phyloP scores from a whole-genome alignment of 805 yeast genomes.

The Kluyveromyces lactis region DNA sequence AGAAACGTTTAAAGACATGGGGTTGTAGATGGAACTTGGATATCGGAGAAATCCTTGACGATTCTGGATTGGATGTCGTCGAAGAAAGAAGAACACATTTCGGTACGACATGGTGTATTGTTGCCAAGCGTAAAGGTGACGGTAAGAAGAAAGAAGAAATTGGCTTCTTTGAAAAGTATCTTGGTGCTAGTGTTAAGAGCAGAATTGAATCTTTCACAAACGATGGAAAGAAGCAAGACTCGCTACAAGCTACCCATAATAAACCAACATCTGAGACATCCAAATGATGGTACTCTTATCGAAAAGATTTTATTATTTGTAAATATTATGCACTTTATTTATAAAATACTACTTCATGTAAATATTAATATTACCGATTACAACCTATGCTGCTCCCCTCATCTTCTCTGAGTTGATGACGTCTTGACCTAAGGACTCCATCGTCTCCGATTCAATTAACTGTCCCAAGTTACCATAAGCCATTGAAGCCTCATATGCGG shows the following conservation, averaged over 20 bases:
- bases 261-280: no score
- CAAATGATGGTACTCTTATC: no score
- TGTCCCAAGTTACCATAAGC: conserved; percentile 64
- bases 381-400: conserved; percentile 43
- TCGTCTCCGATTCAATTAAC: conserved; percentile 61
- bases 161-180: conserved; percentile 43
- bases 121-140: conserved; percentile 70
- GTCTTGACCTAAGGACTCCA: conserved; percentile 66
- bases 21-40: conserved; percentile 98
- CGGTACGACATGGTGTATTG: conserved; percentile 86
- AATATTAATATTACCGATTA: neutral
- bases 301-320: no score
- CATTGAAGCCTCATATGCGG: conserved; percentile 86
- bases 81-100: conserved; percentile 75
- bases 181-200: conserved; percentile 30
- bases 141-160: conserved; percentile 37
- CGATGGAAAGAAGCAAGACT: neutral
- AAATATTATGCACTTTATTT: conserved; percentile 6
- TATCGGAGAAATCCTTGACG: conserved; percentile 77
- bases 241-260: no score
- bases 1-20: conserved; percentile 79
- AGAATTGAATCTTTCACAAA: conserved; percentile 14
- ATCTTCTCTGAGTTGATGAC: conserved; percentile 63
- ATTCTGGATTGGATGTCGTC: conserved; percentile 76
- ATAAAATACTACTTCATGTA: neutral